Evolutionary conservation across 2,329 filamentous ascomycete species (phyloP).

Genomic region (Aspergillus jensenii): DNA sequence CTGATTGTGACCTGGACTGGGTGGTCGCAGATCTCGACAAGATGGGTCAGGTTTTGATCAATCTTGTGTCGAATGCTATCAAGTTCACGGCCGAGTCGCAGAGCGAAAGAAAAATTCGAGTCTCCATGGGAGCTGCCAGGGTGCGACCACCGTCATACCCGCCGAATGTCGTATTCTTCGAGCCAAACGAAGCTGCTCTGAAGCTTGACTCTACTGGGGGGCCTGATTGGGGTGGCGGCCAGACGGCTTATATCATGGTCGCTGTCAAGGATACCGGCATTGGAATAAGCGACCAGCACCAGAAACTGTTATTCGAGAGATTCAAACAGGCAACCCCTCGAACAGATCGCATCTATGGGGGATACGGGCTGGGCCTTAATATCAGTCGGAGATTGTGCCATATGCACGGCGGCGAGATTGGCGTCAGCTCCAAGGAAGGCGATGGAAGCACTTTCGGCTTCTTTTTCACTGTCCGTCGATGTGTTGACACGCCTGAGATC

Average conservation of each 20-base stretch:
- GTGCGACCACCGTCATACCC: constrained; percentile 45
- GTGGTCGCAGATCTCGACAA: constrained; percentile 70
- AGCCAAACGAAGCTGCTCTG: constrained; percentile 17
- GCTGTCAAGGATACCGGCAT: constrained; percentile 76
- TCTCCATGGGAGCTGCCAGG: constrained; percentile 53
- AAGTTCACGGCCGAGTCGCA: constrained; percentile 64
- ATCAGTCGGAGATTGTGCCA: constrained; percentile 78
- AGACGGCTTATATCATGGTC: constrained; percentile 67
- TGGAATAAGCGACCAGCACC: constrained; percentile 69
- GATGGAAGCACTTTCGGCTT: constrained; percentile 60
- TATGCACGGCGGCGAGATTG: constrained; percentile 76
- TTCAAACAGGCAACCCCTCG: constrained; percentile 76
- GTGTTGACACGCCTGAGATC: neutral
- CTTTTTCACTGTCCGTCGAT: constrained; percentile 50
- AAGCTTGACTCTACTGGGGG: constrained; percentile 35
- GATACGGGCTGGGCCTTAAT: constrained; percentile 75
- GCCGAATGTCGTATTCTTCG: constrained; percentile 36
- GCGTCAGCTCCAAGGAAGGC: constrained; percentile 60
- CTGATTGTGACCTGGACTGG: constrained; percentile 60
- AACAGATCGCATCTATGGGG: constrained; percentile 77
- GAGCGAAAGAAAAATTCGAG: constrained; percentile 41
- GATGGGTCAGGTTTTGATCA: constrained; percentile 76
- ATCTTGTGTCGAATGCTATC: constrained; percentile 76
- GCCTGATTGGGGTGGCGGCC: constrained; percentile 56
- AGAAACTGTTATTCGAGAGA: constrained; percentile 71